A percentile compares a stretch with the other conserved stretches of the same genome.
Conservation (phyloP, 2,329 filamentous ascomycete species). For the Ploettnerulaceae sp. region DNA sequence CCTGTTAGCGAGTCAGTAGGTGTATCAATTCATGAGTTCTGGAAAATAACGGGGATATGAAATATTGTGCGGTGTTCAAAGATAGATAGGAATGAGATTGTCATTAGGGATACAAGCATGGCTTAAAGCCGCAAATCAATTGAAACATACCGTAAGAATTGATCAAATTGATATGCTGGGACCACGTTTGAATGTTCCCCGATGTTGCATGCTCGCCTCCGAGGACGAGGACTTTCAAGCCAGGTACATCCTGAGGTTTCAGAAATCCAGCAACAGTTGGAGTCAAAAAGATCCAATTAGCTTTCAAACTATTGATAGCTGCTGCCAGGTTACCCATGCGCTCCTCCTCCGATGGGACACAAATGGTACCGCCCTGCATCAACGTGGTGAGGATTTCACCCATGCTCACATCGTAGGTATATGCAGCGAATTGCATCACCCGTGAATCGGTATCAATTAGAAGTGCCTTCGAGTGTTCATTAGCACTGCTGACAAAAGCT, state of each 20-base stretch:
- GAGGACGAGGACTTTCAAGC: conserved; percentile 15
- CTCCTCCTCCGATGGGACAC: conserved; percentile 24
- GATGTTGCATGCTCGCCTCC: conserved; percentile 38
- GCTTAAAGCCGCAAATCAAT: no score
- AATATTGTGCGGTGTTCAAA: no score
- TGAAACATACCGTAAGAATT: conserved; percentile 30
- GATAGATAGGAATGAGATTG: no score
- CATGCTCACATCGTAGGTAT: conserved; percentile 23
- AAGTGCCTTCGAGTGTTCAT: conserved; percentile 4
- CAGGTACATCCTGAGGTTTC: conserved; percentile 33
- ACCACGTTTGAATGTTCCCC: conserved; percentile 41
- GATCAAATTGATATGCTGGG: conserved; percentile 33
- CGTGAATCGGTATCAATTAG: conserved; percentile 9
- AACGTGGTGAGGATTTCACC: conserved; percentile 23
- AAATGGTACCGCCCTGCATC: conserved; percentile 21
- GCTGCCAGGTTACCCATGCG: conserved; percentile 16
- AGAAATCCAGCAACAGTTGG: conserved; percentile 27
- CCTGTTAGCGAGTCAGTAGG: not conserved
- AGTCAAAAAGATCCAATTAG: conserved; percentile 20
- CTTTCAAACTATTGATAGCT: conserved; percentile 16
- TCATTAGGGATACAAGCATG: no score
- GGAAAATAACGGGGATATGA: no score
- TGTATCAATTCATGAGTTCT: no score
- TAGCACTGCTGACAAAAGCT: conserved; percentile 11
- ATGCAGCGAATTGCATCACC: conserved; percentile 19